A percentile compares a stretch with the other conserved stretches of the same genome.
phyloP scores from a whole-genome alignment of 352 stramenopile genomes.

The Discostella stelligera region DNA sequence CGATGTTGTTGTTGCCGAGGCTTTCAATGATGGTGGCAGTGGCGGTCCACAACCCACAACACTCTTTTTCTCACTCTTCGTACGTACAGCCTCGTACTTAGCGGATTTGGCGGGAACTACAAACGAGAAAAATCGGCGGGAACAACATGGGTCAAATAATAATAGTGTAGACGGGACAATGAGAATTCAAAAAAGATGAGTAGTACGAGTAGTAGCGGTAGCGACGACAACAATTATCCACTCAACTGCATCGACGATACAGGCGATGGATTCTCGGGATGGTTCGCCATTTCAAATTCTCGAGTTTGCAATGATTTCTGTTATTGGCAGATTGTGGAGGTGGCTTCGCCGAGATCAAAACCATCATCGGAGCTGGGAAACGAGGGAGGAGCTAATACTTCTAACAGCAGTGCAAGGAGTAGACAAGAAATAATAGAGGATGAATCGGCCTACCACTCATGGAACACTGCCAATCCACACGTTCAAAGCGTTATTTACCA shows the following conservation, averaged over 20 bases:
- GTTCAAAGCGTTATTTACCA: slow-evolving; percentile 27
- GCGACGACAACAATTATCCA: slow-evolving; percentile 31
- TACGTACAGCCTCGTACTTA: too few relatives aligned
- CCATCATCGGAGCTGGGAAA: neutral
- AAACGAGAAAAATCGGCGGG: too few relatives aligned
- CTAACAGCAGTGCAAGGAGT: neutral
- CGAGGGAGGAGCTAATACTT: neutral
- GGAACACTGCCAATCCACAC: slow-evolving; percentile 50
- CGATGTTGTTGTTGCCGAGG: neutral
- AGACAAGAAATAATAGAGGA: neutral
- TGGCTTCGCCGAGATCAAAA: neutral
- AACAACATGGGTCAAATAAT: too few relatives aligned
- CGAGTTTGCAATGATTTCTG: slow-evolving; percentile 58
- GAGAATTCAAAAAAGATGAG: neutral
- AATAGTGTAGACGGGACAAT: too few relatives aligned
- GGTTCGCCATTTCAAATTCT: slow-evolving; percentile 58
- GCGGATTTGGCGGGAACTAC: too few relatives aligned
- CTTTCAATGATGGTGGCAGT: neutral
- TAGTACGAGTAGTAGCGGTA: neutral
- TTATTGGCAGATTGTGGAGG: slow-evolving; percentile 34
- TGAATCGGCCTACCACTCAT: slow-evolving; percentile 5
- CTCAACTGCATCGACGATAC: slow-evolving; percentile 48
- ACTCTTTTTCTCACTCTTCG: too few relatives aligned
- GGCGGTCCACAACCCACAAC: too few relatives aligned
- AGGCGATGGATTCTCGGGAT: slow-evolving; percentile 56